Base-by-base conservation (phyloP, 169 alveolate species). In the Babesia ovata region DNA sequence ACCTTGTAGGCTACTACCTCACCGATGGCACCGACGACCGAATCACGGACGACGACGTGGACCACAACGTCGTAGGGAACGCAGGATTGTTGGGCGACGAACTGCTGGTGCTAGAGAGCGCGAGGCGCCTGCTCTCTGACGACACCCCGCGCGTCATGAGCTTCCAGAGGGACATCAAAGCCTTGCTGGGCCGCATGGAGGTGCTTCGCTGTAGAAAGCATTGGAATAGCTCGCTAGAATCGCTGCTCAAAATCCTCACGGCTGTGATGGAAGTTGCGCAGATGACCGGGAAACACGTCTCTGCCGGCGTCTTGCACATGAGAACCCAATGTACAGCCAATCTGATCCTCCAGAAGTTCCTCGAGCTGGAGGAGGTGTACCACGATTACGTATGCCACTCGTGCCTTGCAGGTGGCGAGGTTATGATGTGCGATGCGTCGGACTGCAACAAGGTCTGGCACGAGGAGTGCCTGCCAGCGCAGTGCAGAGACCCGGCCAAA, bases 21-120 rank as follows among this genome's bases (percentile, higher is more conserved):
- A 90, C 94, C 16, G 94, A 90, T 56, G 94, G 94, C 0, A 81
- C 87, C 57, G 94, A 90, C 72, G 94, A 88, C 46, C 83, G 83
- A n/a, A 39, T 88, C 16, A 63, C 92, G 21, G 93, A 88, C 70
- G 85, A 82, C 39, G 69, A 46, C 17, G 56, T 12, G 17, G 48
- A 54, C 56, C 42, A 33, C 16, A 75, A 16, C 28, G 28, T 52
- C 28, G 9, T 8, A 26, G 29, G 50, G 8, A 17, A 9, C 42
- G 21, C 53, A 36, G 36, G 24, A 22, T 54, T 46, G 49, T 33
- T 21, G 42, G 8, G 19, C n/a, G 59, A 48, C 42, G 84, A 74
- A 56, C 58, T 70, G 16, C 0, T n/a, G 13, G 44, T 73, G 14
- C 39, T 45, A 61, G 59, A 73, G 66, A 39, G 45, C 11, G 72